Evolutionary conservation across 768 basidiomycete species (phyloP).

Genomic region (Cystobasidium onofrii): DNA sequence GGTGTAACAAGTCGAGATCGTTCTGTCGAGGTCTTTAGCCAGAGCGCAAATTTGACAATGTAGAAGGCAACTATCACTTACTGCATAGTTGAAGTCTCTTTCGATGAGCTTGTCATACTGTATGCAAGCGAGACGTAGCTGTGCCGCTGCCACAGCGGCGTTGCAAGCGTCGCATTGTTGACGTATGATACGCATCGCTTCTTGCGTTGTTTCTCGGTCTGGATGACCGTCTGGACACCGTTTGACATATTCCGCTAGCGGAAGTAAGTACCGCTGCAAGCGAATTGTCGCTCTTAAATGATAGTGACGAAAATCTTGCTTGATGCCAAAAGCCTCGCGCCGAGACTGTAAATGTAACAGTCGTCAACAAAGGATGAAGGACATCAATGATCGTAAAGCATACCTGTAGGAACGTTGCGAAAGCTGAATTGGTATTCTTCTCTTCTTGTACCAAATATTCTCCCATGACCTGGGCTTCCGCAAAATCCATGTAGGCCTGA

Average conservation of each 20-base stretch:
- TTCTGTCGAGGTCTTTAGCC: background rate
- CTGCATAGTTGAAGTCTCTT: background rate
- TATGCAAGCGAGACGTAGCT: slow-evolving; percentile 6
- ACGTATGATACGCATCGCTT: slow-evolving; percentile 78
- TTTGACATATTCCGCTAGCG: slow-evolving; percentile 71
- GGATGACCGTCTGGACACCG: slow-evolving; percentile 65
- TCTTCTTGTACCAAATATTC: slow-evolving; percentile 84
- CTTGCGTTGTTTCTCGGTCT: slow-evolving; percentile 72
- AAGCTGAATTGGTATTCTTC: slow-evolving; percentile 66
- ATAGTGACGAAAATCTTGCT: slow-evolving; percentile 85
- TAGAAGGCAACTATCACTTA: background rate
- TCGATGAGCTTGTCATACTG: slow-evolving; percentile 24
- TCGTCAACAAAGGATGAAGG: too few species aligned
- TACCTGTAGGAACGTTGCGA: slow-evolving; percentile 74
- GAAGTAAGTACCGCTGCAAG: slow-evolving; percentile 62
- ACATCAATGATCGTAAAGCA: slow-evolving; percentile 50
- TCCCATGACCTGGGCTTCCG: slow-evolving; percentile 54
- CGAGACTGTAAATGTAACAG: slow-evolving; percentile 8
- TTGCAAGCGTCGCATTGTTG: slow-evolving; percentile 45
- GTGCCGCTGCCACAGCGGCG: slow-evolving; percentile 44
- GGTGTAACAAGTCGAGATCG: slow-evolving; percentile 82
- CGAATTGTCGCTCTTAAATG: slow-evolving; percentile 86
- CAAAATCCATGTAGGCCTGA: slow-evolving; percentile 70
- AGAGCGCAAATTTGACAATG: background rate
- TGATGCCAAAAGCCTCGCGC: slow-evolving; percentile 47